Evolutionary conservation across 306 rosid genomes (phyloP).

Genomic region (Quillaja saponaria): DNA sequence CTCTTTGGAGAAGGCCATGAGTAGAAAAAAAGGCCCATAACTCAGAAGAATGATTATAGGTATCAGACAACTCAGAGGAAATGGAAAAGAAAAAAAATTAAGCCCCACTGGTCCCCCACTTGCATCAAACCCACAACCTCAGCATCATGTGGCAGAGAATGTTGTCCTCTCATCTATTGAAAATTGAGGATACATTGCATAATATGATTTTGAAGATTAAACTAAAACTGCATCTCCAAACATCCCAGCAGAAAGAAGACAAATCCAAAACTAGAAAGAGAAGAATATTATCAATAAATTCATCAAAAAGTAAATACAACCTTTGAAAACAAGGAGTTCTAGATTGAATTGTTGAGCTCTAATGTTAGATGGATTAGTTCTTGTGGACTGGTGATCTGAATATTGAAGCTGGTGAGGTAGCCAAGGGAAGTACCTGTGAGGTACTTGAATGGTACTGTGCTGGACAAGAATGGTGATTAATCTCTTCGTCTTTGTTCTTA

Average conservation of each 20-base stretch:
- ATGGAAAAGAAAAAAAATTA: slow-evolving; percentile 43
- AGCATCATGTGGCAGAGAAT: slow-evolving; percentile 41
- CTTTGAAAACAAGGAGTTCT: slow-evolving; percentile 27
- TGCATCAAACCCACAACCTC: slow-evolving; percentile 43
- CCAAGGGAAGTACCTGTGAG: slow-evolving; percentile 75
- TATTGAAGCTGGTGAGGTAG: slow-evolving; percentile 61
- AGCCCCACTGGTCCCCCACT: slow-evolving; percentile 42
- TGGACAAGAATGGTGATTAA: slow-evolving; percentile 38
- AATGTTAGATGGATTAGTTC: slow-evolving; percentile 53
- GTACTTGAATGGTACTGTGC: slow-evolving; percentile 60
- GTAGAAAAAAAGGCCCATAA: slow-evolving; percentile 38
- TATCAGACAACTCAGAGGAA: slow-evolving; percentile 41
- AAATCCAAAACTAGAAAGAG: slow-evolving; percentile 33
- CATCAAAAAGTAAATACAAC: slow-evolving; percentile 40
- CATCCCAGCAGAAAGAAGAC: slow-evolving; percentile 32
- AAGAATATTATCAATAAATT: slow-evolving; percentile 10
- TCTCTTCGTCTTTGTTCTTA: slow-evolving; percentile 49
- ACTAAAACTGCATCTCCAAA: slow-evolving; percentile 36
- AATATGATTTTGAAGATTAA: slow-evolving; percentile 40
- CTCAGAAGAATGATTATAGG: slow-evolving; percentile 41
- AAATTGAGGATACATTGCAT: slow-evolving; percentile 38
- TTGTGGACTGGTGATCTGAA: slow-evolving; percentile 47
- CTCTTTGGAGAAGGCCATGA: slow-evolving; percentile 40
- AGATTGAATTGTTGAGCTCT: slow-evolving; percentile 27
- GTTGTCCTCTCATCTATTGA: slow-evolving; percentile 31